phyloP scores from a whole-genome alignment of 2,329 filamentous ascomycete species.

The Chrysosphaeria jannelii region DNA sequence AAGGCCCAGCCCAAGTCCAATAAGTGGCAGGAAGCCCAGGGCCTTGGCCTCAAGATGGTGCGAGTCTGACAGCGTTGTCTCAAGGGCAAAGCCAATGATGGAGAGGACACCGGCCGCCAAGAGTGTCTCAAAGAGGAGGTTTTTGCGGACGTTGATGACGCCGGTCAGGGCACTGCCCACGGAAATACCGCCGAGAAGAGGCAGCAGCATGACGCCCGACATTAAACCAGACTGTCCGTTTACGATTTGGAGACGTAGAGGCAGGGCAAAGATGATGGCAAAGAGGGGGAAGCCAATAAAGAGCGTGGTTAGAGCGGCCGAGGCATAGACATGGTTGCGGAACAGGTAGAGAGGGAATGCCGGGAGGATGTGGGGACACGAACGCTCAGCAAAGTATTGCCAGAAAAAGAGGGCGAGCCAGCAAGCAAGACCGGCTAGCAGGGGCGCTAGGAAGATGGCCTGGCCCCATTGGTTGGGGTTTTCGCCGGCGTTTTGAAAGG shows the following conservation, averaged over 20 bases:
- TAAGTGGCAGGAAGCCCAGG: slow-evolving; percentile 17
- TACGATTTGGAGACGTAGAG: slow-evolving; percentile 17
- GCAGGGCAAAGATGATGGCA: slow-evolving; percentile 17
- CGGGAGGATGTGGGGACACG: slow-evolving; percentile 9
- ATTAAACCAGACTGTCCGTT: slow-evolving; percentile 15
- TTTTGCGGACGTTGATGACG: slow-evolving; percentile 12
- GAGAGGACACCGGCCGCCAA: slow-evolving; percentile 13
- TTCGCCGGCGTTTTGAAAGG: slow-evolving; percentile 21
- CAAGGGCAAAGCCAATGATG: slow-evolving; percentile 15
- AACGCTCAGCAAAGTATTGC: slow-evolving; percentile 9
- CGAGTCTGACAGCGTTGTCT: slow-evolving; percentile 12
- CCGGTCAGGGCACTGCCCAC: slow-evolving; percentile 15
- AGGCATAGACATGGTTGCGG: slow-evolving; percentile 15
- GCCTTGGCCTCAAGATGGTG: slow-evolving; percentile 13
- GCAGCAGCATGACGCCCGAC: slow-evolving; percentile 20
- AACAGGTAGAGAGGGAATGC: slow-evolving; percentile 19
- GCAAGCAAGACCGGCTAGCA: slow-evolving; percentile 10
- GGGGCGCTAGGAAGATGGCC: slow-evolving; percentile 13
- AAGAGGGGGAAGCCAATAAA: slow-evolving; percentile 20
- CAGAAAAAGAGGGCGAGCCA: slow-evolving; percentile 12
- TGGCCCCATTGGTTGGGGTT: slow-evolving; percentile 12
- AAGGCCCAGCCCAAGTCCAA: slow-evolving; percentile 22
- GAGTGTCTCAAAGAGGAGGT: slow-evolving; percentile 15
- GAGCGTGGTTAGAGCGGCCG: slow-evolving; percentile 14
- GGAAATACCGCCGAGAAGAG: slow-evolving; percentile 19